A percentile compares a stretch with the other conserved stretches of the same genome.
Conservation (phyloP, 2,329 filamentous ascomycete genomes). For the Stenocarpella maydis region DNA sequence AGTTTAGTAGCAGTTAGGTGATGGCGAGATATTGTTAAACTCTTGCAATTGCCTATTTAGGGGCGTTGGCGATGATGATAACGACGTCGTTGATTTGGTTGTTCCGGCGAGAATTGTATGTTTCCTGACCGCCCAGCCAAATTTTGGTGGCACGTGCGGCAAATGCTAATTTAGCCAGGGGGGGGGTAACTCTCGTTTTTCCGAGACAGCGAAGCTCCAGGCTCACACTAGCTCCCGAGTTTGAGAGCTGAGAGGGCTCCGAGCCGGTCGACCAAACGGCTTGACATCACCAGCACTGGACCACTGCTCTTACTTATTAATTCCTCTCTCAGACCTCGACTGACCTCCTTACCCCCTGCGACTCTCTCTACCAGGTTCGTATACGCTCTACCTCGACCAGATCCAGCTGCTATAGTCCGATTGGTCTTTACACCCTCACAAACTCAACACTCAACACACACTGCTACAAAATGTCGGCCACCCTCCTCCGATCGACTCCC, state of each 20-base stretch:
- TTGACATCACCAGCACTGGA: slow-evolving; percentile 30
- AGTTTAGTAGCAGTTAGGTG: no score
- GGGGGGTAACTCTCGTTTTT: no score
- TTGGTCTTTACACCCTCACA: not conserved
- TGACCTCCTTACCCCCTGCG: not conserved
- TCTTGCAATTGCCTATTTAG: no score
- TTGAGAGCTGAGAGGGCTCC: slow-evolving; percentile 4
- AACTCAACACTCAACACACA: not conserved
- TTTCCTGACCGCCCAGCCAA: no score
- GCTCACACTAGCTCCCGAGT: not conserved
- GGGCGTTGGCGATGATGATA: no score
- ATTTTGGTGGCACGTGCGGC: no score
- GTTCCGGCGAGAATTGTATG: no score
- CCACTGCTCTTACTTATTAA: slow-evolving; percentile 1
- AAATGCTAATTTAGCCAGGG: no score
- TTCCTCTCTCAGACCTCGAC: not conserved
- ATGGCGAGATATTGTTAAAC: no score
- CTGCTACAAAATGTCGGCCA: slow-evolving; percentile 73
- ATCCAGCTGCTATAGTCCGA: not conserved
- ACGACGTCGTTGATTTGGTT: no score
- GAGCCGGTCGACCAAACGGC: slow-evolving; percentile 20
- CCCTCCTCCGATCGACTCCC: slow-evolving; percentile 76
- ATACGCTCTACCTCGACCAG: slow-evolving; percentile 18
- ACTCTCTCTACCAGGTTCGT: slow-evolving; percentile 18
- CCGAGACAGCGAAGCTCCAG: no score